Percentiles rank a stretch among this genome's conserved stretches.
Evolutionary conservation across 495 filamentous ascomycete genomes (phyloP).

Genomic region (Penicillium waksmanii): DNA sequence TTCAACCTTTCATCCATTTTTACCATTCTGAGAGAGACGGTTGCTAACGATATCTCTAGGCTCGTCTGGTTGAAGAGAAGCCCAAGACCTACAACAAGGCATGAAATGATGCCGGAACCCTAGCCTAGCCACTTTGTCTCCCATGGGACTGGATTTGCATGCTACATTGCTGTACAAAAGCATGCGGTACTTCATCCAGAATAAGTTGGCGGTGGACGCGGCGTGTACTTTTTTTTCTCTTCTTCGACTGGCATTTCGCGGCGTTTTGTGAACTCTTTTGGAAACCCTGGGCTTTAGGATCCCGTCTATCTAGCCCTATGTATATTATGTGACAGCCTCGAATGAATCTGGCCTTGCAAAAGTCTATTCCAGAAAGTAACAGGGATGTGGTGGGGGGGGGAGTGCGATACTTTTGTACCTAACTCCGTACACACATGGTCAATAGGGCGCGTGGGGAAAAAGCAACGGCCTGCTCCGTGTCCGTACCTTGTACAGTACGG

Average conservation of each 20-base stretch:
- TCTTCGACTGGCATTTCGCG: constrained; percentile 1
- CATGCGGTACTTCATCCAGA: not conserved
- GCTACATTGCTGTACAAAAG: not conserved
- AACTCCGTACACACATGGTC: too few species aligned
- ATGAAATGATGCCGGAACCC: constrained; percentile 13
- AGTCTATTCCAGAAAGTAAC: not conserved
- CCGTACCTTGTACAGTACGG: too few species aligned
- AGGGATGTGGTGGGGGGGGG: too few species aligned
- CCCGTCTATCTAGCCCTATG: constrained; percentile 13
- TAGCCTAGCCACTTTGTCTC: not conserved
- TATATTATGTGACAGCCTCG: constrained; percentile 19
- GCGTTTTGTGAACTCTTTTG: constrained; percentile 1
- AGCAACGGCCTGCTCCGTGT: too few species aligned
- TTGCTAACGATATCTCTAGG: constrained; percentile 15
- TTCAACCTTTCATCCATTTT: not conserved
- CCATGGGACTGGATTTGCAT: not conserved
- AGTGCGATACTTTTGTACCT: too few species aligned
- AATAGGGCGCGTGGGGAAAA: too few species aligned
- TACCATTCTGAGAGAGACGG: not conserved
- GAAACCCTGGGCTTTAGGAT: not conserved
- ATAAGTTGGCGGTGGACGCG: not conserved
- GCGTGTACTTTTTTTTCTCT: constrained; percentile 4
- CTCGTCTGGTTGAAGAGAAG: constrained; percentile 37
- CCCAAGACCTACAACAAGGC: constrained; percentile 32
- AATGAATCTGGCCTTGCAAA: not conserved